Conservation (phyloP, 257 asterid genomes). For the Verbascum thapsus region DNA sequence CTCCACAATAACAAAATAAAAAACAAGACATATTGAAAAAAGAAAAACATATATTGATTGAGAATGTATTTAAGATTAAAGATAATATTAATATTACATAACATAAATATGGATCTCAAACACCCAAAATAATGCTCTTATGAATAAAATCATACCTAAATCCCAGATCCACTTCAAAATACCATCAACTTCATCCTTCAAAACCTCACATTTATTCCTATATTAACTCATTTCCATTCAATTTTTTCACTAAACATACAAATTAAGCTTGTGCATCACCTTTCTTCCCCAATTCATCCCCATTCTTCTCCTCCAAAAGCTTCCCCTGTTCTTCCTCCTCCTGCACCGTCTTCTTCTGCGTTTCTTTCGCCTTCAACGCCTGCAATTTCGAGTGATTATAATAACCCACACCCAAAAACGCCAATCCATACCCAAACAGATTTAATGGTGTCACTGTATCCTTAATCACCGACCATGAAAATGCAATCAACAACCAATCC, state of each 20-base stretch:
- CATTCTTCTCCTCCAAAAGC: slow-evolving; percentile 46
- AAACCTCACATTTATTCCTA: slow-evolving; percentile 38
- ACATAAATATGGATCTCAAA: slow-evolving; percentile 33
- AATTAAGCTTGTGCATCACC: slow-evolving; percentile 44
- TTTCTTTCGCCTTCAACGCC: slow-evolving; percentile 69
- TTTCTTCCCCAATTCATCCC: slow-evolving; percentile 52
- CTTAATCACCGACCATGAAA: slow-evolving; percentile 87
- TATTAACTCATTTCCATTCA: no score
- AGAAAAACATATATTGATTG: neutral
- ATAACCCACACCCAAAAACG: slow-evolving; percentile 67
- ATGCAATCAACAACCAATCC: slow-evolving; percentile 78
- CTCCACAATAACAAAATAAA: neutral
- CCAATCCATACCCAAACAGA: slow-evolving; percentile 70
- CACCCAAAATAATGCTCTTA: no score
- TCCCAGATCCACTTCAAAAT: slow-evolving; percentile 21
- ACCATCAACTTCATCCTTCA: no score
- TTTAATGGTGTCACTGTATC: slow-evolving; percentile 69
- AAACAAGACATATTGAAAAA: no score
- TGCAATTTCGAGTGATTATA: slow-evolving; percentile 73
- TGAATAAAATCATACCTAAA: slow-evolving; percentile 20
- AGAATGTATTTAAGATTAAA: neutral
- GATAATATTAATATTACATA: slow-evolving; percentile 27
- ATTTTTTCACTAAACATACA: no score
- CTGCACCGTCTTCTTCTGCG: slow-evolving; percentile 48
- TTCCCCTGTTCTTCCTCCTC: slow-evolving; percentile 53